These are phyloP conservation scores for Taphrina communis DNA, from an alignment of 1,139 yeast genomes.

Conservation along the genomic window DNA sequence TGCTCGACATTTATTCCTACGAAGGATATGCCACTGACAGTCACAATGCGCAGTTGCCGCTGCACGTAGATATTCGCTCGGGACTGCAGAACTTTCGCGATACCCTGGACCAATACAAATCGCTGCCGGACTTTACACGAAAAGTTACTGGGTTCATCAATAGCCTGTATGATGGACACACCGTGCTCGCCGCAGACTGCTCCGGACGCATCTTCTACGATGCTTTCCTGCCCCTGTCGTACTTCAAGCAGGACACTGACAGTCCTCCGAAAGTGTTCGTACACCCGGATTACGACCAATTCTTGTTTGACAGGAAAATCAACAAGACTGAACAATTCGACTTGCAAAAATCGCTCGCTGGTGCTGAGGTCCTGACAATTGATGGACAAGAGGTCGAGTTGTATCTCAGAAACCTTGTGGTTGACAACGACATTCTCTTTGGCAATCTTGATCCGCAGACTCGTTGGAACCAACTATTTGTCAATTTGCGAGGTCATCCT, in stretches of 20 bases:
- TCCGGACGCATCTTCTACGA: constrained; percentile 19
- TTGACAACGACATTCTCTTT: constrained; percentile 2
- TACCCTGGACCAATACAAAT: background rate
- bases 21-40: constrained; percentile 5
- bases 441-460: constrained; percentile 31
- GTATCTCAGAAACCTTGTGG: background rate
- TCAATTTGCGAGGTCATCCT: constrained; percentile 27
- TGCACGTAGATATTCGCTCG: constrained; percentile 2
- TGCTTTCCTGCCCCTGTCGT: constrained; percentile 18
- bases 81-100: constrained; percentile 7
- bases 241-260: background rate
- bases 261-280: constrained; percentile 8
- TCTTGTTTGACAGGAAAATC: constrained; percentile 24
- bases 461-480: constrained; percentile 26
- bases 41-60: constrained; percentile 15
- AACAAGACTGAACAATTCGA: constrained; percentile 19
- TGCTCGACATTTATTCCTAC: constrained; percentile 28
- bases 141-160: constrained; percentile 2
- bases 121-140: constrained; percentile 21
- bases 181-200: constrained; percentile 20
- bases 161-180: constrained; percentile 32
- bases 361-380: constrained; percentile 6
- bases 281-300: constrained; percentile 24
- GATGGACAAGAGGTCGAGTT: constrained; percentile 12
- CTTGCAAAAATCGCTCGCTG: constrained; percentile 25